Evolutionary conservation across 2,329 filamentous ascomycete genomes (phyloP).

Genomic region (Leptographium galeiforme): DNA sequence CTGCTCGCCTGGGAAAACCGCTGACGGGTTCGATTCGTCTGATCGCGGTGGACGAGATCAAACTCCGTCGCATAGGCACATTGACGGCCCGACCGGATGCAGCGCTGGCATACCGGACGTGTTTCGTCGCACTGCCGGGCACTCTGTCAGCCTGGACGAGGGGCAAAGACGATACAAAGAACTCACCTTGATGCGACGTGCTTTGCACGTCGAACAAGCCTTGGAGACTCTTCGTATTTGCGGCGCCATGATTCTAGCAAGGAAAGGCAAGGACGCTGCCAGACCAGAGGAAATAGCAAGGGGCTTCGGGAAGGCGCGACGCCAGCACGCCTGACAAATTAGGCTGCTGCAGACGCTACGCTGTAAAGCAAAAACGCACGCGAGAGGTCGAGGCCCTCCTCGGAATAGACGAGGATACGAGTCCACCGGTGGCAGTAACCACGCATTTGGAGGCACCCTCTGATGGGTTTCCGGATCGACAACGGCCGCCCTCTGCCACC

Average conservation of each 20-base stretch:
- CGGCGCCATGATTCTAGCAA: neutral
- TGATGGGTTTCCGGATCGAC: no score
- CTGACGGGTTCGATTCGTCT: slow-evolving; percentile 1
- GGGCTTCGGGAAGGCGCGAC: no score
- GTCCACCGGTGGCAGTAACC: no score
- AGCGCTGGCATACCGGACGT: slow-evolving; percentile 4
- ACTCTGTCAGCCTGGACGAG: neutral
- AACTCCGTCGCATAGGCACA: slow-evolving; percentile 7
- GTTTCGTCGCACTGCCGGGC: slow-evolving; percentile 4
- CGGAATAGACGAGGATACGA: no score
- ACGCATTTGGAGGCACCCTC: no score
- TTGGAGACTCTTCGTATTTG: slow-evolving; percentile 1
- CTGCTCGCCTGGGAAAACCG: neutral
- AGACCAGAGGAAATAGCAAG: neutral
- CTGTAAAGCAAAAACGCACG: no score
- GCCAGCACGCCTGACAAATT: no score
- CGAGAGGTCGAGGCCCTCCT: no score
- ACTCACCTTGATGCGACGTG: slow-evolving; percentile 4
- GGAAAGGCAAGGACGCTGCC: neutral
- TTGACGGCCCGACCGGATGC: slow-evolving; percentile 2
- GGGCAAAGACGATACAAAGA: neutral
- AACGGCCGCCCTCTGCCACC: no score
- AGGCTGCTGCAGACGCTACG: no score
- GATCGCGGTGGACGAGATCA: slow-evolving; percentile 6
- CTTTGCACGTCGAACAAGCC: slow-evolving; percentile 4